These are phyloP conservation scores for Tritrichomonas musculus DNA, from an alignment of 208 protist species.

Conservation along the genomic window DNA sequence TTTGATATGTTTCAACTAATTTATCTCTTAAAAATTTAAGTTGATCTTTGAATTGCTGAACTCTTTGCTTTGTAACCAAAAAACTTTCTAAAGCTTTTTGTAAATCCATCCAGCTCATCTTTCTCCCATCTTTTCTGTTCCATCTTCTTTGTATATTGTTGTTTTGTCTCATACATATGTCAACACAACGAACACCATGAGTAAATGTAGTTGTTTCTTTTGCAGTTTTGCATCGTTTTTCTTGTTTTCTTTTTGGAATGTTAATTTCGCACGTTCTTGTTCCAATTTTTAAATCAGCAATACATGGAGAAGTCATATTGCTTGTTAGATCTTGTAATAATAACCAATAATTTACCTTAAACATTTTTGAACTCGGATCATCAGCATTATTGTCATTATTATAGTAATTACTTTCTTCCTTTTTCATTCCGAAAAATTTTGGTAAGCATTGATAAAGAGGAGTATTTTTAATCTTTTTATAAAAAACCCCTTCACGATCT, in stretches of 20 bases:
- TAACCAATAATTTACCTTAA: background rate
- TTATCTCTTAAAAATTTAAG: background rate
- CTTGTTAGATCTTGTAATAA: background rate
- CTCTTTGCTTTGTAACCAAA: background rate
- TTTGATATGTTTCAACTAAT: background rate
- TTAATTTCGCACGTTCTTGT: background rate
- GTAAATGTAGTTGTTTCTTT: background rate
- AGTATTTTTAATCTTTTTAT: background rate
- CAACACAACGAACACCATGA: background rate
- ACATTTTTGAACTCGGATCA: no score
- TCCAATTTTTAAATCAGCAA: slow-evolving; percentile 22
- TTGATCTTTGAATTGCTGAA: background rate
- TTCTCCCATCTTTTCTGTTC: background rate
- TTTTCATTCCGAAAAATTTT: background rate
- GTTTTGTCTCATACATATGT: background rate
- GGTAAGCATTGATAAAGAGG: background rate
- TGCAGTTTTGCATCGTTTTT: background rate
- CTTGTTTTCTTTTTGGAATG: background rate
- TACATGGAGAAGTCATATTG: background rate
- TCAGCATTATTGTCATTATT: no score
- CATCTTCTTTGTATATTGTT: background rate
- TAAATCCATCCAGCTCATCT: background rate
- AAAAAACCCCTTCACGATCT: background rate
- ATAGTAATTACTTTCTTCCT: no score
- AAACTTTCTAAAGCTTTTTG: background rate